Evolutionary conservation across 2,329 filamentous ascomycete species (phyloP).

Genomic region (Trichoderma hamatum): DNA sequence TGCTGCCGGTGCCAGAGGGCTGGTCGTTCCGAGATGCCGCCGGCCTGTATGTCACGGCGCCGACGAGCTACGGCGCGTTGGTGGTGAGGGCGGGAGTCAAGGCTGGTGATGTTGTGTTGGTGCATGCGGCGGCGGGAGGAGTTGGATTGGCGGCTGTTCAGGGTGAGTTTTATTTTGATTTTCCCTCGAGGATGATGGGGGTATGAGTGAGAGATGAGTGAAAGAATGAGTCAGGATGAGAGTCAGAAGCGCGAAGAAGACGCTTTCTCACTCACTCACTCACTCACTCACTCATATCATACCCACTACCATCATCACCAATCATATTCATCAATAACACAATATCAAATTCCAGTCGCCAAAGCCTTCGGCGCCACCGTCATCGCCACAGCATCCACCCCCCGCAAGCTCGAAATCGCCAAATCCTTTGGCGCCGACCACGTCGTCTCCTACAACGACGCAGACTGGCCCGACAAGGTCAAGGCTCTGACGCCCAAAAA

Average conservation of each 20-base stretch:
- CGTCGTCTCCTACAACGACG: conserved; percentile 72
- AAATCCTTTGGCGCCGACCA: conserved; percentile 82
- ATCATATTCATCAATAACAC: background rate
- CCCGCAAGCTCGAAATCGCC: conserved; percentile 79
- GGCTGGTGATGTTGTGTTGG: conserved; percentile 80
- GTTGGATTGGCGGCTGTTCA: conserved; percentile 92
- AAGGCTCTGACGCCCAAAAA: conserved; percentile 75
- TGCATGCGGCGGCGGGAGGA: conserved; percentile 90
- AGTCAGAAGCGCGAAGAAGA: background rate
- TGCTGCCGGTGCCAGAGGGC: conserved; percentile 75
- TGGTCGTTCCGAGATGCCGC: conserved; percentile 87
- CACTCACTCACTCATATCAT: background rate
- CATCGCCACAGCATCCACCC: conserved; percentile 85
- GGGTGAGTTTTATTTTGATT: conserved; percentile 42
- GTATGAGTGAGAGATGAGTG: background rate
- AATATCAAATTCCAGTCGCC: conserved; percentile 55
- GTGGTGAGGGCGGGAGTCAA: conserved; percentile 77
- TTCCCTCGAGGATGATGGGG: background rate
- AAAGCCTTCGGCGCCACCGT: conserved; percentile 91
- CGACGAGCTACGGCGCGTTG: conserved; percentile 83
- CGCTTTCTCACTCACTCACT: background rate
- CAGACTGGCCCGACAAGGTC: conserved; percentile 67
- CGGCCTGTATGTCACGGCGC: conserved; percentile 88
- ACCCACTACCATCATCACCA: background rate
- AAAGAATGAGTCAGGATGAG: background rate